Percentiles rank a stretch among this genome's conserved stretches.
These are phyloP conservation scores for Podospora conica DNA, from an alignment of 495 filamentous ascomycete species.

Conservation along the genomic window DNA sequence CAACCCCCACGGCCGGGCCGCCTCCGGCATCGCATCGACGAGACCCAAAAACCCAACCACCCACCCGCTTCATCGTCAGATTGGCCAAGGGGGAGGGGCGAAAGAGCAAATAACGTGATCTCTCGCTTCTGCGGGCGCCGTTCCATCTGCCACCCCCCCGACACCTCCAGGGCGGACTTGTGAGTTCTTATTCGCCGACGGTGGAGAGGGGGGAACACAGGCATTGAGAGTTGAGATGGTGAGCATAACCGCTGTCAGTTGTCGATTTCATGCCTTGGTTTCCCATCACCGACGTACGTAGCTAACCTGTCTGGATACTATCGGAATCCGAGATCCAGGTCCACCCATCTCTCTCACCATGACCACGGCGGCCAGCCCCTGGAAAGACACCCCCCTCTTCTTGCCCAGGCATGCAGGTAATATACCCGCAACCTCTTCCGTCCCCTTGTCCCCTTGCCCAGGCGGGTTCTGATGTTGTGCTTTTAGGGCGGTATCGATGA, in stretches of 20 bases:
- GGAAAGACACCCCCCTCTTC: not conserved
- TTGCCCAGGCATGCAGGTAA: not conserved
- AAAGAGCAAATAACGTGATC: not conserved
- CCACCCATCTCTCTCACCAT: too few species aligned
- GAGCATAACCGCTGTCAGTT: not conserved
- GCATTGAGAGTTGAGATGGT: not conserved
- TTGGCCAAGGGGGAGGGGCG: not conserved
- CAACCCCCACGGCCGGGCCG: not conserved
- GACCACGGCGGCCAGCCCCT: not conserved
- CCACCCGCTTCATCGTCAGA: not conserved
- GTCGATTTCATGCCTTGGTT: not conserved
- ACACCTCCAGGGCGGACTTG: not conserved
- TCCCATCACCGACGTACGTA: not conserved
- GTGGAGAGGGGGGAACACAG: not conserved
- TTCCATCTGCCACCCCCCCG: not conserved
- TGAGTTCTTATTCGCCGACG: not conserved
- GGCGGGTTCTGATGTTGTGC: not conserved
- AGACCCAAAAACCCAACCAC: not conserved
- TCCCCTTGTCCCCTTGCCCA: not conserved
- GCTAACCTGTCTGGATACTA: not conserved
- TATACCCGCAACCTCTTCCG: not conserved
- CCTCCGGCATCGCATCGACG: not conserved
- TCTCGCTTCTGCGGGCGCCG: not conserved
- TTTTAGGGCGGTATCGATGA: not conserved
- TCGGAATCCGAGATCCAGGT: too few species aligned